Conservation (phyloP, 176 grass and related monocot genomes). For the Juncus inflexus region DNA sequence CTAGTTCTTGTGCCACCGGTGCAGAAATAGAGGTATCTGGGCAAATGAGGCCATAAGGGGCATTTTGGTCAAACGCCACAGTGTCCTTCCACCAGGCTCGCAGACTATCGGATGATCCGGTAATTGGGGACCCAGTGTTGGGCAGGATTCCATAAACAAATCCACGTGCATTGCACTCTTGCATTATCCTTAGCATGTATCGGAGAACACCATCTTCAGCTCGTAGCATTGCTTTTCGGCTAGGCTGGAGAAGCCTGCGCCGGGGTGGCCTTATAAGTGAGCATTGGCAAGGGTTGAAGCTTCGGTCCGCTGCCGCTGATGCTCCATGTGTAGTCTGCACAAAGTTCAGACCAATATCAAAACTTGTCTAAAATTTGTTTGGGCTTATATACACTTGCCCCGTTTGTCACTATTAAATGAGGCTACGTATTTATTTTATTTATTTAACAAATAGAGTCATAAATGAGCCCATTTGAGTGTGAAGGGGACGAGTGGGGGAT, state of each 20-base stretch:
- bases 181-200: slow-evolving; percentile 80
- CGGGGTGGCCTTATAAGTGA: neutral
- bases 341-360: too few species aligned
- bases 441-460: too few species aligned
- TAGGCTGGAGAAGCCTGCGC: slow-evolving; percentile 14
- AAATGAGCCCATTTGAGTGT: too few species aligned
- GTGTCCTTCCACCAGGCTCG: slow-evolving; percentile 64
- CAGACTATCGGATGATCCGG: slow-evolving; percentile 66
- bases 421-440: too few species aligned
- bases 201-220: slow-evolving; percentile 64
- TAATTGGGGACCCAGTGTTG: slow-evolving; percentile 49
- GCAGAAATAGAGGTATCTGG: neutral
- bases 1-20: neutral
- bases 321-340: slow-evolving; percentile 3
- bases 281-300: neutral
- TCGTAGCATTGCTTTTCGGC: slow-evolving; percentile 44
- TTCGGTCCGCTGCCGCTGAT: neutral
- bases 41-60: slow-evolving; percentile 30
- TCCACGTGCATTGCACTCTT: slow-evolving; percentile 61
- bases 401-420: too few species aligned
- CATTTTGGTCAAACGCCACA: slow-evolving; percentile 57
- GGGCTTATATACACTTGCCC: too few species aligned
- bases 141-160: slow-evolving; percentile 79
- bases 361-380: too few species aligned
- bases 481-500: too few species aligned